These are phyloP conservation scores for Letharia columbiana DNA, from an alignment of 495 filamentous ascomycete genomes.

Conservation along the genomic window DNA sequence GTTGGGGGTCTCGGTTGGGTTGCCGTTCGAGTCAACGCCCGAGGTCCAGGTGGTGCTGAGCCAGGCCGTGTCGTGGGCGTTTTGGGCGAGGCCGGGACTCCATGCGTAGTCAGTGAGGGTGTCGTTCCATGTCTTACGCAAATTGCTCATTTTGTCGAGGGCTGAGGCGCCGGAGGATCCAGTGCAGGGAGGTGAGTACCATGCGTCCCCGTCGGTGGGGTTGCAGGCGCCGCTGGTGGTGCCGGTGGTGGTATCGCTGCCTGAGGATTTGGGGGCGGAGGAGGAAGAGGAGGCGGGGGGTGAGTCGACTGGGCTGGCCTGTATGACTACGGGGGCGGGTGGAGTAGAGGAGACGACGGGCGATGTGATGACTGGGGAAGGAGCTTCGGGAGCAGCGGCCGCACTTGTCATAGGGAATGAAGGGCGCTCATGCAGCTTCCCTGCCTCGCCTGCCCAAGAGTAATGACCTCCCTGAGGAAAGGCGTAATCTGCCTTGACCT, in stretches of 20 bases:
- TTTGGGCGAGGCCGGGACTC: neutral
- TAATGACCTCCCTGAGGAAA: neutral
- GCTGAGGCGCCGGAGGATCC: conserved; percentile 1
- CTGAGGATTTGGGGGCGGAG: neutral
- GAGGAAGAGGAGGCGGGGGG: neutral
- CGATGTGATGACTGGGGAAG: neutral
- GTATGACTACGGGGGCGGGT: neutral
- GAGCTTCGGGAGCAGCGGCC: neutral
- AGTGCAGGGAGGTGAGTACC: conserved; percentile 1
- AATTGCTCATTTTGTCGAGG: neutral
- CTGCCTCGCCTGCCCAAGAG: neutral
- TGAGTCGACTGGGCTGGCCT: neutral
- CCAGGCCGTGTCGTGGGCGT: conserved; percentile 1
- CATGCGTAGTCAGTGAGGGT: neutral
- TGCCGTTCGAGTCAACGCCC: neutral
- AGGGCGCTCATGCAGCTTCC: neutral
- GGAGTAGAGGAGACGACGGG: neutral
- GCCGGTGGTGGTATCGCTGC: conserved; percentile 5
- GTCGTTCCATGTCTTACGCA: conserved; percentile 1
- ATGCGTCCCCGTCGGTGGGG: neutral
- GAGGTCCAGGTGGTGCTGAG: neutral
- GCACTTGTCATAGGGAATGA: neutral
- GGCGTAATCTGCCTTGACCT: neutral
- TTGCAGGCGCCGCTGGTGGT: neutral
- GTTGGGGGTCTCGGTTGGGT: neutral